Base-by-base conservation (phyloP, 495 filamentous ascomycete species). In the Polyplosphaeria fusca region DNA sequence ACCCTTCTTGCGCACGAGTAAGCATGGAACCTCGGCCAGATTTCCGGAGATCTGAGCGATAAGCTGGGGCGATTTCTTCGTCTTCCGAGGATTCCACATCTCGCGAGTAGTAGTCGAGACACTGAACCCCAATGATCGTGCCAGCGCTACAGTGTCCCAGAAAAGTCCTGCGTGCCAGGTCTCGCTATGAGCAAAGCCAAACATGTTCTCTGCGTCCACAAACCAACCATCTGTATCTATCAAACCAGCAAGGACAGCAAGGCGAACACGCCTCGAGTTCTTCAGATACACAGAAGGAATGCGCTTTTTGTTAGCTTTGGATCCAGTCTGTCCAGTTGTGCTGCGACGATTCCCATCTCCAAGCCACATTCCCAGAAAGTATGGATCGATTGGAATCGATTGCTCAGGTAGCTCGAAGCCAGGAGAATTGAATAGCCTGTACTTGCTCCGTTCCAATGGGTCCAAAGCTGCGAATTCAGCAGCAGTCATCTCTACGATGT, bases 401-500 rank as follows among this genome's bases (percentile, higher is more conserved):
- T 55, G 38, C 43, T 65, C 58, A 20, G 53, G 52, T 23, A 48
- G 13, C 25, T 61, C 51, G 43, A 62, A 63, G 0, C 32, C 42
- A 47, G 68, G 57, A 52, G 42, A 65, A 43, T 47, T 69, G 56
- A 71, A 68, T 3, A 64, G 63, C 27, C 49, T 58, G 40, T 73
- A 67, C 32, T 49, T 51, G 5, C 48, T 40, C 59, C 68, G 60
- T 46, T 74, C 72, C 43, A 61, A 46, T 14, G 63, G 9, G 18
- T 57, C 42, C 23, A 76, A 67, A 23, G 67, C 60, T 43, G 73
- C 73, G 45, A 74, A 76, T 25, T 75, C 67, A 13, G 63, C 70
- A 7, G 74, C 72, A 5, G 72, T 76, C 63, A 75, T 73, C 38
- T 75, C 71, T 7, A 46, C 20, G 16, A 71, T 73, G 2, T 75